Evolutionary conservation across 2,329 filamentous ascomycete species (phyloP).

Genomic region (Colletotrichum gloeosporioides): DNA sequence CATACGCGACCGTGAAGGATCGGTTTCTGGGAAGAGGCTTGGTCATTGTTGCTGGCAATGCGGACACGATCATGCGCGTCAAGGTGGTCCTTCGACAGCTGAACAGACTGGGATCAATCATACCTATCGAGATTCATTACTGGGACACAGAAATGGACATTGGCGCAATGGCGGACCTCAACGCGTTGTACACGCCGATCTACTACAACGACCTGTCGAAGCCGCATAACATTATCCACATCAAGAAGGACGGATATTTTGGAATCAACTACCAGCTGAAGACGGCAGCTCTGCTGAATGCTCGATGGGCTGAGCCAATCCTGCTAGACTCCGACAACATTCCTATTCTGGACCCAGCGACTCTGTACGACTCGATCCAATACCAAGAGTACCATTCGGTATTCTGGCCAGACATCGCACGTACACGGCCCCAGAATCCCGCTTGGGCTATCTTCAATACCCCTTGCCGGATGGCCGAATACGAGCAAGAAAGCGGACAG

Average conservation of each 20-base stretch:
- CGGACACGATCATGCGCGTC: slow-evolving; percentile 9
- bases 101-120: neutral
- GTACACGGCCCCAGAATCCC: neutral
- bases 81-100: slow-evolving; percentile 9
- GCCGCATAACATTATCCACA: neutral
- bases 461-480: slow-evolving; percentile 6
- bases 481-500: slow-evolving; percentile 11
- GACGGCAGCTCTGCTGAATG: slow-evolving; percentile 4
- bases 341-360: neutral
- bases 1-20: slow-evolving; percentile 1
- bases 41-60: slow-evolving; percentile 12
- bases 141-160: slow-evolving; percentile 9
- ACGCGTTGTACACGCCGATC: slow-evolving; percentile 1
- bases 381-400: neutral
- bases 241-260: slow-evolving; percentile 13
- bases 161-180: neutral
- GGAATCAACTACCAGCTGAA: slow-evolving; percentile 18
- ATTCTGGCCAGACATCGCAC: slow-evolving; percentile 12
- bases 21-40: neutral
- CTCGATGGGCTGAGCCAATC: neutral
- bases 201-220: slow-evolving; percentile 12
- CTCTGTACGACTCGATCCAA: slow-evolving; percentile 3
- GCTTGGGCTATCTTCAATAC: slow-evolving; percentile 10
- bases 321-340: slow-evolving; percentile 2
- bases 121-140: slow-evolving; percentile 5